Conservation (phyloP, 2,329 filamentous ascomycete species). For the Fusarium xyrophilum region DNA sequence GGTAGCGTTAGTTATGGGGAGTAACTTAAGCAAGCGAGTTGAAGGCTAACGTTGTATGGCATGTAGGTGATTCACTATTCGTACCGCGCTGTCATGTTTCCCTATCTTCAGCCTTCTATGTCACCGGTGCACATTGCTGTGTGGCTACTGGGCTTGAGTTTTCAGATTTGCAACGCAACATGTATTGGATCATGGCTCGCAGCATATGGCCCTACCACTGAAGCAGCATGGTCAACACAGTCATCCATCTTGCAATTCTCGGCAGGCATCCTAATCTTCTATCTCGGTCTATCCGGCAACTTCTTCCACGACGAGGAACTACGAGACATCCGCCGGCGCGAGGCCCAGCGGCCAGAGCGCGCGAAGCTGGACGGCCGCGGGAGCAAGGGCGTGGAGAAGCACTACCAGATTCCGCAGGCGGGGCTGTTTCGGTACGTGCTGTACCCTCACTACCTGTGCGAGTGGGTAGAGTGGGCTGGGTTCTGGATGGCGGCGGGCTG, state of each 20-base stretch:
- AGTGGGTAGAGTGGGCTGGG: slow-evolving; percentile 95
- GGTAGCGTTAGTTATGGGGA: slow-evolving; percentile 9
- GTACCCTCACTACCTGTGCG: slow-evolving; percentile 92
- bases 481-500: slow-evolving; percentile 79
- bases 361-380: slow-evolving; percentile 32
- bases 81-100: slow-evolving; percentile 86
- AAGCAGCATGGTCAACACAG: slow-evolving; percentile 54
- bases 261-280: slow-evolving; percentile 76
- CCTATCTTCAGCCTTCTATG: slow-evolving; percentile 88
- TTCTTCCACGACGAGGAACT: slow-evolving; percentile 91
- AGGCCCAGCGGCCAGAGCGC: slow-evolving; percentile 62
- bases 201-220: slow-evolving; percentile 75
- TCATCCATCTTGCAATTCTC: slow-evolving; percentile 57
- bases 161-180: slow-evolving; percentile 82
- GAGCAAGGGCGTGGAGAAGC: slow-evolving; percentile 62
- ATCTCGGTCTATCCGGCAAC: slow-evolving; percentile 77
- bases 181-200: slow-evolving; percentile 82
- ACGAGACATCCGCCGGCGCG: slow-evolving; percentile 80
- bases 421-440: slow-evolving; percentile 84
- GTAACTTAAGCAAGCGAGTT: too few species aligned
- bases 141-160: slow-evolving; percentile 67
- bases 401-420: slow-evolving; percentile 85
- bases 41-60: not conserved
- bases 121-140: slow-evolving; percentile 81
- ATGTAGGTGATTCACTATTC: slow-evolving; percentile 79